Base-by-base conservation (phyloP, 2,329 filamentous ascomycete genomes). In the Ophiostoma sp. region DNA sequence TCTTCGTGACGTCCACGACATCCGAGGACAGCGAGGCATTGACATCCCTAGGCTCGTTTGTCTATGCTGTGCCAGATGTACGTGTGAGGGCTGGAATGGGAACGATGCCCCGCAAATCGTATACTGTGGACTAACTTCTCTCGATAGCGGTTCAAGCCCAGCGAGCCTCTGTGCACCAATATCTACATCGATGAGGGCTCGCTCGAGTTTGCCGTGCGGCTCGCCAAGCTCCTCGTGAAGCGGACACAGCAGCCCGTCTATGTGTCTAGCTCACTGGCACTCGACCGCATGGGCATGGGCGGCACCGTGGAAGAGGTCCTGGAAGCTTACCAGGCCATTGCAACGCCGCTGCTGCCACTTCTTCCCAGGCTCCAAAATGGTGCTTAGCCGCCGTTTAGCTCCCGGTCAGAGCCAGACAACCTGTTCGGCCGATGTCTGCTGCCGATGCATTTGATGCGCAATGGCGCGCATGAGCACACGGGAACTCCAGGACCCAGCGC, bases 41-140 rank as follows among this genome's bases (percentile, higher is more conserved):
- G 7, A 80, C 84, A 55, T 80, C 84, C 65, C 84, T 98, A 78
- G 94, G 95, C 3, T 97, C 92, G 65, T 94, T 98, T 75, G 91
- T 98, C 63, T 98, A 97, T 76, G 91, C 93, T 2, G 86, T 99
- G 77, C 94, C 95, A 16, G 90, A 97, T 79, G 95, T 97, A 81
- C 74, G 80, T 76, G 40, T 18, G 65, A 63, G 27, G 27, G 27
- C 27, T 27, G 27, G 27, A 27, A 27, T 27, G 27, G 27, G 27
- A 27, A 27, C 27, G 27, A 27, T 27, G 27, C 27, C 27, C 27
- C 1, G 27, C 27, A 27, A 27, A 27, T 27, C 27, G 27, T 27
- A 27, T 63, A 18, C 11, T 63, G 41, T 36, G 27, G n/a, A 8
- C 36, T n/a, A 8, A 63, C 62, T 11, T 27, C 27, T 27, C 27